Conservation (phyloP, 768 basidiomycete genomes). For the Holtermannia corniformis region DNA sequence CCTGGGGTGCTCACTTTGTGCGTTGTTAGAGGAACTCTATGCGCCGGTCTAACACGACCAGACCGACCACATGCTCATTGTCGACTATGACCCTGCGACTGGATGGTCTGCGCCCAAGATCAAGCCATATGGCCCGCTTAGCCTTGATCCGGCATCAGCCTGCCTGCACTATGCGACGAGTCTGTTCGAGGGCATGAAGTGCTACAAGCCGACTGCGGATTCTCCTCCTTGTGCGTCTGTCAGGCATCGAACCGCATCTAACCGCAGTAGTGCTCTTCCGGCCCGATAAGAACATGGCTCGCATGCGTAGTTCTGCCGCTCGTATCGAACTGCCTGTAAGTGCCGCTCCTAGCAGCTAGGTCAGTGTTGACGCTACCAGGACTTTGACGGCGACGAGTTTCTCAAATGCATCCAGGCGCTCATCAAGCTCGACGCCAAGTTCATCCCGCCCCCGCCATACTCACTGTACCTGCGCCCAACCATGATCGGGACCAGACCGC, state of each 20-base stretch:
- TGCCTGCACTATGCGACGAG: conserved; percentile 8
- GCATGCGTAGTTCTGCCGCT: conserved; percentile 17
- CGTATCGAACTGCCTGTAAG: conserved; percentile 19
- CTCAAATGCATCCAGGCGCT: conserved; percentile 15
- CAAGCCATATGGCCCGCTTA: conserved; percentile 3
- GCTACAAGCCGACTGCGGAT: conserved; percentile 11
- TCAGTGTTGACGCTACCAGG: conserved; percentile 1
- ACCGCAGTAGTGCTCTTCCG: conserved; percentile 16
- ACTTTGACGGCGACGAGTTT: conserved; percentile 17
- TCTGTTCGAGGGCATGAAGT: conserved; percentile 27
- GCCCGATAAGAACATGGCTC: conserved; percentile 28
- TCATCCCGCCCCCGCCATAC: conserved; percentile 22
- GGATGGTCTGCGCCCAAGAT: conserved; percentile 5
- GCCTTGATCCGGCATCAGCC: conserved; percentile 4
- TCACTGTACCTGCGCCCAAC: conserved; percentile 16
- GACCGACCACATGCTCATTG: conserved; percentile 11
- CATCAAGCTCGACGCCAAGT: conserved; percentile 16
- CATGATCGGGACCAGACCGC: conserved; percentile 21
- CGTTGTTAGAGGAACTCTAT: not conserved
- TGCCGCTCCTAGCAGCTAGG: not conserved
- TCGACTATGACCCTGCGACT: conserved; percentile 2
- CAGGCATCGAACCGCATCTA: too few species aligned
- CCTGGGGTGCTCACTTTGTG: conserved; percentile 18
- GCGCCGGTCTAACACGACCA: not conserved
- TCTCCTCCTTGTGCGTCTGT: conserved; percentile 45